phyloP scores from a whole-genome alignment of 1,284 basidiomycete species.

The Paramarasmius palmivorus region DNA sequence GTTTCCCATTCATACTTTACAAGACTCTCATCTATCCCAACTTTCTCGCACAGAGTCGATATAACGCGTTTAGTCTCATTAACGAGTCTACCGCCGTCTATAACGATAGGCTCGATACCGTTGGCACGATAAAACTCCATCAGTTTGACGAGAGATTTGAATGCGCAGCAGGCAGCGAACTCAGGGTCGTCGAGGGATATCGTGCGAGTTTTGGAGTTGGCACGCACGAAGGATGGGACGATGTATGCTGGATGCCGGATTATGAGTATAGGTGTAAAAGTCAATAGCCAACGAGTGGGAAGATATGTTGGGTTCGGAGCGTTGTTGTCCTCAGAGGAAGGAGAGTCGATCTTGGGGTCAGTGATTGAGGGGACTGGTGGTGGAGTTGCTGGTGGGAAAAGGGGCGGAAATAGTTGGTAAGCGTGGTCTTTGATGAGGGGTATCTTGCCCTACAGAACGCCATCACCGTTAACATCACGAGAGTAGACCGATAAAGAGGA shows the following conservation, averaged over 20 bases:
- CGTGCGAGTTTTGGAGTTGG: neutral
- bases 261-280: neutral
- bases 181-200: neutral
- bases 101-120: neutral
- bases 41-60: neutral
- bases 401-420: neutral
- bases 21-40: neutral
- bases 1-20: constrained; percentile 2
- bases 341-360: neutral
- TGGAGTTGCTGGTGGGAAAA: neutral
- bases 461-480: too few species aligned
- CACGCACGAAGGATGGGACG: neutral
- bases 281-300: neutral
- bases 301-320: neutral
- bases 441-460: neutral
- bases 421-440: constrained; percentile 1
- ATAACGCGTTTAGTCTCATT: neutral
- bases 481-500: too few species aligned
- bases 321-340: neutral
- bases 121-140: neutral
- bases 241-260: neutral
- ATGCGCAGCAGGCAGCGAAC: neutral
- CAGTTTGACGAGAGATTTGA: neutral
- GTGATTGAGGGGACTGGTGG: neutral
- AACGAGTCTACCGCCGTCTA: neutral